phyloP scores from a whole-genome alignment of 192 early-diverging fungal species.

The Coemansia sp. region DNA sequence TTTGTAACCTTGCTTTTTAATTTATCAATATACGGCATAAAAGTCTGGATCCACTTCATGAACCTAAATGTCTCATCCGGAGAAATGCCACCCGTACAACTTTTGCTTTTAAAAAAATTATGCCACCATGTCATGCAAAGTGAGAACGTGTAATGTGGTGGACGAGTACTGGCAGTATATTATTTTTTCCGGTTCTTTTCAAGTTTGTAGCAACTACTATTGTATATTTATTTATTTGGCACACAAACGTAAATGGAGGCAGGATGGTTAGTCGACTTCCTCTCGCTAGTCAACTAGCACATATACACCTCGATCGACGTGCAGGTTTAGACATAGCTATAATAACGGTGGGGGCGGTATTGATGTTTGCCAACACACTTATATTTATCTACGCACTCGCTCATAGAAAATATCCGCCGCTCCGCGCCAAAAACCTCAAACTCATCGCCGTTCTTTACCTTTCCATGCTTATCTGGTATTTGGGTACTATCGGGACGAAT shows the following conservation, averaged over 20 bases:
- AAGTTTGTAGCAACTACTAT: neutral
- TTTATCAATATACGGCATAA: too few relatives aligned
- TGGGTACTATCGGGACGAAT: constrained; percentile 45
- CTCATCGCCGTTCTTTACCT: constrained; percentile 34
- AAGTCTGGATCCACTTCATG: neutral
- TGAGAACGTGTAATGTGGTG: neutral
- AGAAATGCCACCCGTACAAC: neutral
- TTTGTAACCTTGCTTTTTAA: too few relatives aligned
- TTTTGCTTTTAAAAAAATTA: neutral
- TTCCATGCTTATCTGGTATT: constrained; percentile 40
- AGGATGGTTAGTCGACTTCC: neutral
- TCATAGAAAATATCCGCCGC: constrained; percentile 35
- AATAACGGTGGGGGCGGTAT: constrained; percentile 13
- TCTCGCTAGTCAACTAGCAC: neutral
- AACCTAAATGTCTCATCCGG: neutral
- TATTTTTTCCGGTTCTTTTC: neutral
- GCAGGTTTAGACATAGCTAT: constrained; percentile 15
- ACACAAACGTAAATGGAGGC: neutral
- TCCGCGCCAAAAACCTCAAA: constrained; percentile 45
- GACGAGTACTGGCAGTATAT: too few relatives aligned
- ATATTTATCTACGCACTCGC: constrained; percentile 29
- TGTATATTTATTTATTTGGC: neutral
- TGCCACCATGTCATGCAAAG: neutral
- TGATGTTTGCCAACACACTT: constrained; percentile 37
- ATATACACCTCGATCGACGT: constrained; percentile 1